A percentile compares a stretch with the other conserved stretches of the same genome.
Evolutionary conservation across 306 rosid genomes (phyloP).

Genomic region (Vigna mungo): DNA sequence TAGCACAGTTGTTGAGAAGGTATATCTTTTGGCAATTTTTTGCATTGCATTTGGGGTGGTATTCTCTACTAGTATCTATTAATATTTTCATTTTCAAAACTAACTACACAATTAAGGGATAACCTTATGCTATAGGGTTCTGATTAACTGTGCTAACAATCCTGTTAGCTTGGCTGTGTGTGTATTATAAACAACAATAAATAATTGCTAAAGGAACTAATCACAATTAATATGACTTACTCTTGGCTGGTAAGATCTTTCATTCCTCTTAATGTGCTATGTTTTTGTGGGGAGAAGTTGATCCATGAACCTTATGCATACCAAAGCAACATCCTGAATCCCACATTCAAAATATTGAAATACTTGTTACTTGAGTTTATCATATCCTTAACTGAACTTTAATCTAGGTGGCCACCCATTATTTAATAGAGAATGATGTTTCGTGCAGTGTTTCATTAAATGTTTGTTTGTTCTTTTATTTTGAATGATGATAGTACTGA

Average conservation of each 20-base stretch:
- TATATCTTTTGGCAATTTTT: constrained; percentile 33
- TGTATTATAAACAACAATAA: background rate
- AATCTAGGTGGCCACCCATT: background rate
- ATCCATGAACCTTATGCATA: constrained; percentile 3
- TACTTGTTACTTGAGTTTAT: background rate
- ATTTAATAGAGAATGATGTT: background rate
- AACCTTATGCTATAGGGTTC: background rate
- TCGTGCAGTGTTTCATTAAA: background rate
- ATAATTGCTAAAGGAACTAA: background rate
- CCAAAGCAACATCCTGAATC: background rate
- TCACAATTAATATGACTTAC: background rate
- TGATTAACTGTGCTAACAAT: background rate
- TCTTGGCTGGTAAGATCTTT: background rate
- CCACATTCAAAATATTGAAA: background rate
- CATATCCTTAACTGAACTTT: background rate
- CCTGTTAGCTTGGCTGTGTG: background rate
- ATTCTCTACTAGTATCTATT: background rate
- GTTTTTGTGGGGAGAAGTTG: background rate
- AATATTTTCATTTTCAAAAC: constrained; percentile 1
- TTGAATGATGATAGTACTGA: background rate
- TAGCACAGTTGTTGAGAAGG: constrained; percentile 72
- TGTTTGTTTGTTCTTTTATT: background rate
- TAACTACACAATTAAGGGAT: background rate
- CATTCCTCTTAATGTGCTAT: background rate
- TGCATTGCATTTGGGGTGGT: constrained; percentile 1